Conservation (phyloP, 441 rosid genomes). For the Breynia disticha region DNA sequence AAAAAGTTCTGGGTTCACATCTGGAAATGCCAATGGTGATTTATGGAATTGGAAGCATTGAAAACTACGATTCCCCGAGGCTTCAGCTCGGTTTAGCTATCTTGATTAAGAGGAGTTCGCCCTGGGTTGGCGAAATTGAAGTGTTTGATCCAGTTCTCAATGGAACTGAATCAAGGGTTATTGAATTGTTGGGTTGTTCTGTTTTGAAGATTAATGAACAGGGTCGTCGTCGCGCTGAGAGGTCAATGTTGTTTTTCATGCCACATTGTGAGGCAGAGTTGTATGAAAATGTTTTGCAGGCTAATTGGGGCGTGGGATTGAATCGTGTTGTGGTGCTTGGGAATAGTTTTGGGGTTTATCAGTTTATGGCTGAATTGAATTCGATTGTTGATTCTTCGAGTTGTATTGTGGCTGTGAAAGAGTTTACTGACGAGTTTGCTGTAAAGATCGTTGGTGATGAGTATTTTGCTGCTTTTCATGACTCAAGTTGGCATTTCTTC, state of each 20-base stretch:
- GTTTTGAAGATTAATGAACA: slow-evolving; percentile 62
- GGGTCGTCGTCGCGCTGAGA: slow-evolving; percentile 48
- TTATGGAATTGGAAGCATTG: slow-evolving; percentile 82
- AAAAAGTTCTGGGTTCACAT: slow-evolving; percentile 44
- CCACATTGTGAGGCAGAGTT: slow-evolving; percentile 79
- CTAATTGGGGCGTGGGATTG: slow-evolving; percentile 48
- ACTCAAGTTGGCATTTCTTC: slow-evolving; percentile 90
- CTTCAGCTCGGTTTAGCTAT: slow-evolving; percentile 65
- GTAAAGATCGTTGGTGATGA: slow-evolving; percentile 48
- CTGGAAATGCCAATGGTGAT: slow-evolving; percentile 47
- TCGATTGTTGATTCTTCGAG: slow-evolving; percentile 28
- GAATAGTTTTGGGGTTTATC: slow-evolving; percentile 59
- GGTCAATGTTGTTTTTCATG: slow-evolving; percentile 70
- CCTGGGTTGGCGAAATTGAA: slow-evolving; percentile 62
- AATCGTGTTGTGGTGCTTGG: slow-evolving; percentile 45
- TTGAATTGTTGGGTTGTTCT: slow-evolving; percentile 56
- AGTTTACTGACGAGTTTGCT: slow-evolving; percentile 33
- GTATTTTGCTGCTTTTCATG: slow-evolving; percentile 68
- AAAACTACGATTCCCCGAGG: slow-evolving; percentile 60
- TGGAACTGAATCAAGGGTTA: slow-evolving; percentile 42
- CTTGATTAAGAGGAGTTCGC: slow-evolving; percentile 54
- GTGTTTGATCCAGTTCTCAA: slow-evolving; percentile 79
- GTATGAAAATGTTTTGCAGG: slow-evolving; percentile 53
- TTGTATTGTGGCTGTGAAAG: slow-evolving; percentile 33
- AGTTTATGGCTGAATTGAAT: slow-evolving; percentile 28